Evolutionary conservation across 2,329 filamentous ascomycete species (phyloP).

Genomic region (Aureobasidium melanogenum): DNA sequence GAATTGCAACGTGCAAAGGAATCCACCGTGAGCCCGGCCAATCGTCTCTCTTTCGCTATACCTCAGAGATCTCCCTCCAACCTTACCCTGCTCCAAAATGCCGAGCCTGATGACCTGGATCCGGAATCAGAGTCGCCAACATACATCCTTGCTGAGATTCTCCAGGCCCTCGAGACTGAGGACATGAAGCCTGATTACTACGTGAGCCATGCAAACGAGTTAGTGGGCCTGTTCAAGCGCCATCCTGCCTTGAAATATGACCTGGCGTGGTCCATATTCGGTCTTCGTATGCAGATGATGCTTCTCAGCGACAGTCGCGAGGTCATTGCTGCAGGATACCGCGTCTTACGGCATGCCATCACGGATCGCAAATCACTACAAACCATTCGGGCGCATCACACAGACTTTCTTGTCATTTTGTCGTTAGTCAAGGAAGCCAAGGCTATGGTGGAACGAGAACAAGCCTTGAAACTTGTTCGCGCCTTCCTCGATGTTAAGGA

Average conservation of each 20-base stretch:
- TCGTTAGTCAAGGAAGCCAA: conserved; percentile 94
- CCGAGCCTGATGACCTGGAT: conserved; percentile 43
- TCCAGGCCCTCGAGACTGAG: conserved; percentile 81
- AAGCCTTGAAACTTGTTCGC: conserved; percentile 91
- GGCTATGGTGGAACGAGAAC: conserved; percentile 92
- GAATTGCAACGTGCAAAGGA: conserved; percentile 52
- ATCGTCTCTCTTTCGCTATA: conserved; percentile 5
- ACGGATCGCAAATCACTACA: conserved; percentile 83
- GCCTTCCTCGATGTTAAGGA: conserved; percentile 94
- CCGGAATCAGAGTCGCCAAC: conserved; percentile 78
- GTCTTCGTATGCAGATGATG: conserved; percentile 88
- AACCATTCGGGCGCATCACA: conserved; percentile 79
- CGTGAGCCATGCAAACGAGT: conserved; percentile 78
- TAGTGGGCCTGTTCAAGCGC: conserved; percentile 94
- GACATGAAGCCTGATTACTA: conserved; percentile 92
- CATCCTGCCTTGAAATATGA: conserved; percentile 94
- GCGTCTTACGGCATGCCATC: conserved; percentile 88
- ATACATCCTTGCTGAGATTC: conserved; percentile 77
- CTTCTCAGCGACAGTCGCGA: conserved; percentile 91
- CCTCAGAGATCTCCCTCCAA: conserved; percentile 44
- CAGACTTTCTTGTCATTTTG: conserved; percentile 83
- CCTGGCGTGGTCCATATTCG: conserved; percentile 91
- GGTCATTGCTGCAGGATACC: conserved; percentile 88
- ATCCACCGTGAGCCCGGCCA: conserved; percentile 29
- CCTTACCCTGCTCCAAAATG: conserved; percentile 18